Percentiles rank a stretch among this genome's conserved stretches.
phyloP scores from a whole-genome alignment of 352 stramenopile genomes.

The Phytophthora syringae region DNA sequence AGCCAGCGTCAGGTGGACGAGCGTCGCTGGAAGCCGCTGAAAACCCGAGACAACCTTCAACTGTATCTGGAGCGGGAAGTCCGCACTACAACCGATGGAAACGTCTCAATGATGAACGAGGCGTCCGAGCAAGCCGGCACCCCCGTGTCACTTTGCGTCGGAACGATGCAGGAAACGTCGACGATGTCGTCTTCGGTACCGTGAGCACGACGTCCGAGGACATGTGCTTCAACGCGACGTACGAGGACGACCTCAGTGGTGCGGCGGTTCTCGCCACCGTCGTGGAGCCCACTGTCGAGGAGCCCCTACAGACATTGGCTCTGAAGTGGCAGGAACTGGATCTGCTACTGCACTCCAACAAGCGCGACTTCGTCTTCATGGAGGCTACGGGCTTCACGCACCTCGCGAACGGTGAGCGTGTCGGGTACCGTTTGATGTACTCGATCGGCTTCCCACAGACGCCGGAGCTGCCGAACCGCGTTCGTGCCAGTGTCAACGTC shows the following conservation, averaged over 20 bases:
- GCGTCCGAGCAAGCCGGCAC: slow-evolving; percentile 37
- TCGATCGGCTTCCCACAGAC: slow-evolving; percentile 46
- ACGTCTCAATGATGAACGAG: slow-evolving; percentile 36
- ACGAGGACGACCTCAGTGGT: slow-evolving; percentile 38
- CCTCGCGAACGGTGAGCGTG: slow-evolving; percentile 35
- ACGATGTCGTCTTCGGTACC: slow-evolving; percentile 46
- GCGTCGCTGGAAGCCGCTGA: slow-evolving; percentile 51
- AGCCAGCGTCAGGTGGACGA: slow-evolving; percentile 37
- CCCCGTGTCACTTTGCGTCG: slow-evolving; percentile 35
- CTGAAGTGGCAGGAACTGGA: slow-evolving; percentile 46
- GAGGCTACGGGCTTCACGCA: slow-evolving; percentile 44
- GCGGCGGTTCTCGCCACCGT: slow-evolving; percentile 33
- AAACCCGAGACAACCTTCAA: slow-evolving; percentile 37
- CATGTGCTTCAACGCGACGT: slow-evolving; percentile 46
- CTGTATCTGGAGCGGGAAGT: slow-evolving; percentile 42
- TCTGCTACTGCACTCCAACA: slow-evolving; percentile 36
- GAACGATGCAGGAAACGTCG: slow-evolving; percentile 42
- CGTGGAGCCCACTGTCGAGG: slow-evolving; percentile 34
- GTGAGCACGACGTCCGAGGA: slow-evolving; percentile 36
- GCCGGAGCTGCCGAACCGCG: slow-evolving; percentile 34
- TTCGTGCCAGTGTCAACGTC: slow-evolving; percentile 38
- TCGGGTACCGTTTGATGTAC: slow-evolving; percentile 51
- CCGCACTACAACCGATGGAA: slow-evolving; percentile 36
- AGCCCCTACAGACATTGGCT: slow-evolving; percentile 37
- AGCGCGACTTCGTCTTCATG: slow-evolving; percentile 51